Evolutionary conservation across 2,329 filamentous ascomycete genomes (phyloP), one percentile per base, ranked within the genome.

Genomic region (Fusarium graminum): DNA sequence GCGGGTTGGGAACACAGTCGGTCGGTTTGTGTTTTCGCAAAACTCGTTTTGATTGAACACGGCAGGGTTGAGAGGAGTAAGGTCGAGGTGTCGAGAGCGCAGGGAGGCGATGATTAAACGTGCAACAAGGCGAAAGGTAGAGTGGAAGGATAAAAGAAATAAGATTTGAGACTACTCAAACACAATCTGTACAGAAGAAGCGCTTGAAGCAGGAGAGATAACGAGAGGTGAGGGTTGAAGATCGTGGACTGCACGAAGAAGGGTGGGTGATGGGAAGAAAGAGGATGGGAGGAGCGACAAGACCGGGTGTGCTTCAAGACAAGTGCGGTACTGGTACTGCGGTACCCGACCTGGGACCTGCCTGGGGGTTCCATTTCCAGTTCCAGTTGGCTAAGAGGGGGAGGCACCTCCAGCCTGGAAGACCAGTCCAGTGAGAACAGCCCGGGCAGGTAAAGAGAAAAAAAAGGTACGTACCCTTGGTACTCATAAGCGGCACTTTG

Each of bases 201-300:
- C 56, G 53, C 62, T 65, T 67, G 61, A 57, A 67, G 68, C 53
- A 60, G 60, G 62, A 62, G 49, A 51, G 45, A 61, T 65, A 67
- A 67, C 46, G 57, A 63, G 65, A 68, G 46, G 57, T 56, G 52
- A 57, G 59, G 57, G 65, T 60, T 54, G 59, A 65, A 56, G 71
- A 75, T 78, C 74, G 73, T 75, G 73, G 74, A 74, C 64, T 67
- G 73, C 66, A 72, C 71, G 73, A 74, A 71, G 73, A 75, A 72
- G 71, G 74, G 73, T 74, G 71, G 75, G 72, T 68, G 69, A 72
- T 71, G 65, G 69, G 64, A 67, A 72, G 72, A 73, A 72, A 72
- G 74, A 76, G 69, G 72, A 76, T 71, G 73, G 75, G 75, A 78
- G 72, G 76, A 77, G 75, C 76, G 75, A 78, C 74, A 73, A 74